Evolutionary conservation across 73 alveolate genomes (phyloP), one percentile per base, ranked within the genome.

Genomic region (Symbiodinium natans): DNA sequence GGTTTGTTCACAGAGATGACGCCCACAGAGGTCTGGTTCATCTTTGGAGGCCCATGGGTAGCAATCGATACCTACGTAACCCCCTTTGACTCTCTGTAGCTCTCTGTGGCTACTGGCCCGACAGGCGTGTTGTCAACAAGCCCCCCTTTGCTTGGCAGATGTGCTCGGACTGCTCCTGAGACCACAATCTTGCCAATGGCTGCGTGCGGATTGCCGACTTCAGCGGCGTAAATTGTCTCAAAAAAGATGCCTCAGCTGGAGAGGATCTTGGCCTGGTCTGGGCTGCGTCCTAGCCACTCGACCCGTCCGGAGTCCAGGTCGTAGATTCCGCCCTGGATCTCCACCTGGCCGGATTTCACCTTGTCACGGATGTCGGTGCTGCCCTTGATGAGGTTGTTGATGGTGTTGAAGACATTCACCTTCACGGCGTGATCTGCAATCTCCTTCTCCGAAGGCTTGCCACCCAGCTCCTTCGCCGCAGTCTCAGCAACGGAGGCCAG

Each of bases 251-350:
- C 71, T 52, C 71, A 52, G 59, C 59, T 46, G n/a, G n/a, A n/a
- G 59, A 46, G 71, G 71, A 52, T 23, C 71, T 52, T 52, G 71
- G 71, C 71, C 71, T 52, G 71, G 38, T 73, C 83, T 17, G 83
- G 83, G 83, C 39, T 29, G 17, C 39, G 83, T 33, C 83, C 83
- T 19, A 73, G 83, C 83, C 83, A 73, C 39, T 73, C 38, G 17
- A 73, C 83, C 13, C 39, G 34, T 13, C 83, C 83, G 83, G 83
- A 31, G 83, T 73, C 39, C 39, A 73, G 83, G 83, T 73, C 83
- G 83, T 73, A 73, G 41, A 31, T 19, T 23, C 41, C 83, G 27
- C 83, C 83, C 17, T 31, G 34, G 83, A 73, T 73, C 23, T 52
- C 71, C 71, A 52, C 71, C 3, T 52, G 71, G 71, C 71, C 71